These are phyloP conservation scores for Aspergillus kassunensis DNA, from an alignment of 495 filamentous ascomycete genomes.

Conservation along the genomic window DNA sequence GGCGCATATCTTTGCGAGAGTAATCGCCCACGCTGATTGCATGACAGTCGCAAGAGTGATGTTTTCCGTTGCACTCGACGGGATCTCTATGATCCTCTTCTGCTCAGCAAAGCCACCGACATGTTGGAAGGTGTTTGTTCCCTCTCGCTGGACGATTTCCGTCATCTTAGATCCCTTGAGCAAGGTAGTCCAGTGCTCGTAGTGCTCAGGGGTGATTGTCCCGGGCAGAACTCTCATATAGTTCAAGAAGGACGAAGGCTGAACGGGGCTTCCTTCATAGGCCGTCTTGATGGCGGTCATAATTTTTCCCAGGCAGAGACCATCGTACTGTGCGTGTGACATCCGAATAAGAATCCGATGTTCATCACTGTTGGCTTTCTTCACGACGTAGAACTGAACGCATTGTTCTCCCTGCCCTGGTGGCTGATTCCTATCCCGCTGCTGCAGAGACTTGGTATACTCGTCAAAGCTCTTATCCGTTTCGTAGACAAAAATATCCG, in stretches of 20 bases:
- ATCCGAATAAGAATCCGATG: constrained; percentile 62
- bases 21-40: constrained; percentile 55
- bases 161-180: constrained; percentile 46
- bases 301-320: constrained; percentile 61
- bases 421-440: constrained; percentile 45
- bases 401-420: constrained; percentile 60
- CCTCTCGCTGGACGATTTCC: constrained; percentile 35
- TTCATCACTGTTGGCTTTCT: constrained; percentile 41
- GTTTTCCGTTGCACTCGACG: constrained; percentile 39
- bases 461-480: constrained; percentile 49
- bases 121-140: constrained; percentile 36
- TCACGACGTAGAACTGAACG: constrained; percentile 58
- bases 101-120: constrained; percentile 36
- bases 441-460: constrained; percentile 46
- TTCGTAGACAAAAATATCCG: constrained; percentile 50
- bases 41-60: constrained; percentile 54
- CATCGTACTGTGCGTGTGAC: constrained; percentile 74
- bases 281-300: constrained; percentile 50
- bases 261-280: constrained; percentile 48
- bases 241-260: constrained; percentile 52
- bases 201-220: constrained; percentile 49
- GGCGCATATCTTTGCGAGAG: constrained; percentile 47
- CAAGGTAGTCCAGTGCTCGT: constrained; percentile 45
- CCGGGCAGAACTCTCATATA: constrained; percentile 52
- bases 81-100: constrained; percentile 36